Percentiles rank a stretch among this genome's conserved stretches.
Conservation (phyloP, 805 yeast species). For the Maudiozyma turicensis region DNA sequence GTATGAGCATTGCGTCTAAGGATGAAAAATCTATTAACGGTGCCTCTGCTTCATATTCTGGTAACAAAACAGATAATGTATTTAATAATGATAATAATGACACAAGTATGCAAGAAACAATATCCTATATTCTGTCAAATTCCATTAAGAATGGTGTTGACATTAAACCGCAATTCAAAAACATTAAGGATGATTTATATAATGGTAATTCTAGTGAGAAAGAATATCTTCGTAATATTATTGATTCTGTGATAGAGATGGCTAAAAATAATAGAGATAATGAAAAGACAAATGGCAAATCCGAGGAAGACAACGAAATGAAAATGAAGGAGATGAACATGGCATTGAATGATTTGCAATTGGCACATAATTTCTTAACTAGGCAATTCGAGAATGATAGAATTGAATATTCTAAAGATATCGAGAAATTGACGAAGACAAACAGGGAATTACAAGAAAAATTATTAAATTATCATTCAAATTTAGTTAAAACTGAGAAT, state of each 20-base stretch:
- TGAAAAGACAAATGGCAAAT: background rate
- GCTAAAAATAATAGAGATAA: background rate
- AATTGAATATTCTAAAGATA: conserved; percentile 41
- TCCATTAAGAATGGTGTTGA: conserved; percentile 23
- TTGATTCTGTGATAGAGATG: conserved; percentile 17
- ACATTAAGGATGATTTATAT: background rate
- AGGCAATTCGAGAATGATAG: conserved; percentile 62
- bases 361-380: conserved; percentile 60
- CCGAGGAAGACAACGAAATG: background rate
- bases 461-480: conserved; percentile 32
- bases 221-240: conserved; percentile 22
- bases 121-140: conserved; percentile 24
- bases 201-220: conserved; percentile 13
- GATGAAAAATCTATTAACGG: background rate
- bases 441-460: conserved; percentile 43
- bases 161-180: conserved; percentile 12
- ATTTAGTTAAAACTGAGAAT: conserved; percentile 20
- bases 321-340: conserved; percentile 34
- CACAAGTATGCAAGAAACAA: conserved; percentile 18
- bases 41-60: background rate
- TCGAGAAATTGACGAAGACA: conserved; percentile 45
- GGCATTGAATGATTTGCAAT: conserved; percentile 58
- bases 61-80: background rate
- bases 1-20: background rate
- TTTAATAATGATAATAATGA: background rate